phyloP scores from a whole-genome alignment of 192 early-diverging fungal genomes.

The Linnemannia hyalina region DNA sequence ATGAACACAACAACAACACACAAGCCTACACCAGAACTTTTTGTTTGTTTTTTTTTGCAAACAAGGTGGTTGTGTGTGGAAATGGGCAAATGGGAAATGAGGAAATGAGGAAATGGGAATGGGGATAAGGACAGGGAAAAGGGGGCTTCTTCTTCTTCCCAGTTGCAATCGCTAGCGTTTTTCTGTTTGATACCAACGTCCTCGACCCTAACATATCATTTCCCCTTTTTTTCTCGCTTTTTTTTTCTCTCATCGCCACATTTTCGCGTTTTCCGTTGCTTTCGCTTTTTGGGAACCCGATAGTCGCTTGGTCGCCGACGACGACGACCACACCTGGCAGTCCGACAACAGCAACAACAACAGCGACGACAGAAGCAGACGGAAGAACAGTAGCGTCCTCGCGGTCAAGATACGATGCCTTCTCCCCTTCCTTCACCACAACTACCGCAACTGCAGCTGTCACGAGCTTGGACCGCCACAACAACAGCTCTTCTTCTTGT shows the following conservation, averaged over 20 bases:
- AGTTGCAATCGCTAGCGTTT: not conserved
- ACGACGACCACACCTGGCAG: conserved; percentile 15
- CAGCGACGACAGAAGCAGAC: not conserved
- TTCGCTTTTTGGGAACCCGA: not conserved
- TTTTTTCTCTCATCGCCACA: not conserved
- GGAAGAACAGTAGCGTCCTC: not conserved
- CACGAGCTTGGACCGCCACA: not conserved
- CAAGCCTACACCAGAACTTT: not conserved
- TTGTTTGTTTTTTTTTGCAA: not conserved
- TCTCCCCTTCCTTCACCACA: not conserved
- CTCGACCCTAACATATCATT: not conserved
- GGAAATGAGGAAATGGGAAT: not conserved
- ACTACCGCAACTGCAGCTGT: not conserved
- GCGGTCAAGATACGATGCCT: not conserved
- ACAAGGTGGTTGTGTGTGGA: not conserved
- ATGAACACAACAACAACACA: not conserved
- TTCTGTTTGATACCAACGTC: not conserved
- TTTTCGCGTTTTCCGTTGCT: not conserved
- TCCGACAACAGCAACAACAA: conserved; percentile 2
- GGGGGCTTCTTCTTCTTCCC: not conserved
- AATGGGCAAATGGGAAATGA: not conserved
- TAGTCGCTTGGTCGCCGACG: not conserved
- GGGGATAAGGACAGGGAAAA: not conserved
- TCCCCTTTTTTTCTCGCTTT: not conserved
- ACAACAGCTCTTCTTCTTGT: not conserved